Evolutionary conservation across 768 basidiomycete genomes (phyloP).

Genomic region (Collybia sordida): DNA sequence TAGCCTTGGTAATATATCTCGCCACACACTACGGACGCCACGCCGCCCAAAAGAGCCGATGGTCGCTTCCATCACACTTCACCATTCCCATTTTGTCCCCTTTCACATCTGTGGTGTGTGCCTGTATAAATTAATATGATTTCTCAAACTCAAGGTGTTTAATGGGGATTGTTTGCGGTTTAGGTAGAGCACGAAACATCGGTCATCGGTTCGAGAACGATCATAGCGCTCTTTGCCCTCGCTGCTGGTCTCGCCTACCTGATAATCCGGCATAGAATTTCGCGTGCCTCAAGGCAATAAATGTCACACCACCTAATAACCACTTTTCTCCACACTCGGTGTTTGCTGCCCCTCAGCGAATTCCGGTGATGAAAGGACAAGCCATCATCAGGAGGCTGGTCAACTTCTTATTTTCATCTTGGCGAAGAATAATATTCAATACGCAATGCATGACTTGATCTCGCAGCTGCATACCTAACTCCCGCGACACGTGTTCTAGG

Average conservation of each 20-base stretch:
- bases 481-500: too few relatives aligned
- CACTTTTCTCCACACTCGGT: too few relatives aligned
- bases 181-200: constrained; percentile 80
- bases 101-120: constrained; percentile 70
- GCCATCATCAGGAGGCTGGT: too few relatives aligned
- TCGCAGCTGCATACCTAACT: too few relatives aligned
- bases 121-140: not conserved
- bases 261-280: constrained; percentile 41
- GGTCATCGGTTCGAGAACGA: constrained; percentile 47
- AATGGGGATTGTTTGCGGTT: too few relatives aligned
- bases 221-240: constrained; percentile 40
- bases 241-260: constrained; percentile 41
- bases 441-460: too few relatives aligned
- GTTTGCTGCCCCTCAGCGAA: too few relatives aligned
- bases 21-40: constrained; percentile 27
- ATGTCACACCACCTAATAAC: too few relatives aligned
- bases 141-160: not conserved
- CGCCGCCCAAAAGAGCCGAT: constrained; percentile 22
- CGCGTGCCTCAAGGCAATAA: constrained; percentile 4
- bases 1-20: constrained; percentile 34
- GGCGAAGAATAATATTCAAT: too few relatives aligned
- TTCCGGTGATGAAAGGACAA: too few relatives aligned
- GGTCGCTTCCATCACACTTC: constrained; percentile 55
- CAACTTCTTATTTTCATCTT: too few relatives aligned
- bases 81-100: constrained; percentile 79